Base-by-base conservation (phyloP, 2,329 filamentous ascomycete species). In the Dryadomyces quercus-mongolicae region DNA sequence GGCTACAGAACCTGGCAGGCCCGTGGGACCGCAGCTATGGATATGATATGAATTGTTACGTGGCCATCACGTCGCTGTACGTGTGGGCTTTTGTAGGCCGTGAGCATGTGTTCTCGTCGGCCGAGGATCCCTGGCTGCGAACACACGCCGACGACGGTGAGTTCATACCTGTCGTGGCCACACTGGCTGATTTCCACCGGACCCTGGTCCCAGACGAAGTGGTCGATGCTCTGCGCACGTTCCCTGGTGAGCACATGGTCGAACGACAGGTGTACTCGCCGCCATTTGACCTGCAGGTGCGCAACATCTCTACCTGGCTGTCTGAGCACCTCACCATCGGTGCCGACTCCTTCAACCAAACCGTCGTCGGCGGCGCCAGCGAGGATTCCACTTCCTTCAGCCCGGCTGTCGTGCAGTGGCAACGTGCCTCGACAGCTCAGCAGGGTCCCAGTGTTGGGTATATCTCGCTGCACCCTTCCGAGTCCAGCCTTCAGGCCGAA, bases 1-100 rank as follows among this genome's bases (percentile, higher is more conserved):
- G 73, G 2, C 64, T 84, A 66, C 76, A 72, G 58, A 84, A 84
- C 57, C 71, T 83, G 49, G 80, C 80, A 2, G 81, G 81, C 0
- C 81, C 81, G 0, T 84, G 81, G 81, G 81, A 84, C 63, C 74
- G 81, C 0, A 70, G 74, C 0, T 84, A 84, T 57, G 80, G 80
- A 0, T 83, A 75, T 55, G 80, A 84, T 56, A 82, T 84, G 80
- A 82, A 80, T 54, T 67, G 72, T 7, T 84, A 84, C 59, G 63
- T 82, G 4, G 76, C 76, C 52, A 70, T 84, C 50, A 73, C 83
- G 63, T 74, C 75, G 0, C 63, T 79, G 15, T 79, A 79, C 65
- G 71, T 84, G 57, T 84, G 80, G 80, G 72, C 75, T 0, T 56
- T 81, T 4, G 68, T 79, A 5, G 78, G 78, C 9, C 75, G 78